Evolutionary conservation across 306 rosid genomes (phyloP).

Genomic region (Pyrus betulifolia): DNA sequence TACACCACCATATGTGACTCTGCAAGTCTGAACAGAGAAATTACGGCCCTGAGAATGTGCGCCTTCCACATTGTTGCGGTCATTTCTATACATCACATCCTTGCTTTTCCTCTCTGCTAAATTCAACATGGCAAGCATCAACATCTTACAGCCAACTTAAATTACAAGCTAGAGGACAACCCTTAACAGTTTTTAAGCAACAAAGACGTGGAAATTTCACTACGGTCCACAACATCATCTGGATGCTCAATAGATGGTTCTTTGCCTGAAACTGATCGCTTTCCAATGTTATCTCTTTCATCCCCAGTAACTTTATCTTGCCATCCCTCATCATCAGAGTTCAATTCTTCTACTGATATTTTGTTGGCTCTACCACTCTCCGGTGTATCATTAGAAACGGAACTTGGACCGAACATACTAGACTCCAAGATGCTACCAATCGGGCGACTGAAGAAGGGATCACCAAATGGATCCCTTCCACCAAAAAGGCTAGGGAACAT

Average conservation of each 20-base stretch:
- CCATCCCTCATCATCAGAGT: conserved; percentile 49
- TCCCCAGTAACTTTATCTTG: conserved; percentile 18
- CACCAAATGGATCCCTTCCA: conserved; percentile 73
- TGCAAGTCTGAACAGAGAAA: conserved; percentile 38
- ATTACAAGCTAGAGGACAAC: neutral
- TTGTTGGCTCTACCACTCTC: conserved; percentile 34
- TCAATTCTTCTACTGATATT: conserved; percentile 52
- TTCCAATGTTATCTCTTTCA: conserved; percentile 11
- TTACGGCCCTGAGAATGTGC: conserved; percentile 19
- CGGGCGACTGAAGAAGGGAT: conserved; percentile 65
- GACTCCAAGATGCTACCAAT: conserved; percentile 31
- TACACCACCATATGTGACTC: conserved; percentile 79
- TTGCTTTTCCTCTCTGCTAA: conserved; percentile 30
- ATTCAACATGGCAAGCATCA: conserved; percentile 3
- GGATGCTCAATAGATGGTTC: conserved; percentile 82
- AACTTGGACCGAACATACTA: conserved; percentile 20
- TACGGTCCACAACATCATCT: conserved; percentile 56
- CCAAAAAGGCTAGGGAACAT: conserved; percentile 48
- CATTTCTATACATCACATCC: conserved; percentile 17
- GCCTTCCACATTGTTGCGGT: conserved; percentile 14
- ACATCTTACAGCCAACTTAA: neutral
- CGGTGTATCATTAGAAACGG: conserved; percentile 14
- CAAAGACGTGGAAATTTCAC: neutral
- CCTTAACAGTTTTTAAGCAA: neutral
- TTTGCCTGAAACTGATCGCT: conserved; percentile 22